Conservation (phyloP, 106 monocot species). For the Dioscorea dumetorum region DNA sequence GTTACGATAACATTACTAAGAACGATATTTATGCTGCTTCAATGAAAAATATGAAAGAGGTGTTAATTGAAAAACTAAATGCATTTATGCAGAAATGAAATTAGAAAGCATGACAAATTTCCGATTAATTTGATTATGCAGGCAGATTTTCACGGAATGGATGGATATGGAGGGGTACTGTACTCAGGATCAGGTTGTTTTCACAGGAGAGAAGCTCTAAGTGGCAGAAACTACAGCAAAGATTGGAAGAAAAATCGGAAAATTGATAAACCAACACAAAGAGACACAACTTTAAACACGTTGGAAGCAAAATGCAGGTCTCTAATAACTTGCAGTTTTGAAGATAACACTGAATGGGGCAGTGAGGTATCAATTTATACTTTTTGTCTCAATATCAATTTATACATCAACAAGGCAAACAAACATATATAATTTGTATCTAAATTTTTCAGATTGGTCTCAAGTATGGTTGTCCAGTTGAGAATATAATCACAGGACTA, state of each 20-base stretch:
- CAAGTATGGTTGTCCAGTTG: conserved; percentile 62
- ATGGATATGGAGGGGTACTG: conserved; percentile 28
- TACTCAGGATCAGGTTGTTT: conserved; percentile 43
- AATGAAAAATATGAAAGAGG: conserved; percentile 5
- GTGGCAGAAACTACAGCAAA: conserved; percentile 15
- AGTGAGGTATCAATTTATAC: conserved; percentile 28
- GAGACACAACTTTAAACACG: neutral
- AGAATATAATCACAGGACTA: conserved; percentile 66
- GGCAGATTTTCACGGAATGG: conserved; percentile 44
- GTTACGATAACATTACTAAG: conserved; percentile 29
- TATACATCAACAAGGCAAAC: neutral
- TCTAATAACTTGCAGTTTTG: conserved; percentile 29
- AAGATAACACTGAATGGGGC: conserved; percentile 43
- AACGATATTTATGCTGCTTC: conserved; percentile 34
- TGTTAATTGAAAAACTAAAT: neutral
- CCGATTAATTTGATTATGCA: conserved; percentile 5
- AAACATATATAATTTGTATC: neutral
- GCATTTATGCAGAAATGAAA: too few relatives aligned
- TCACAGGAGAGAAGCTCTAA: conserved; percentile 31
- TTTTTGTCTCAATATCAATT: neutral
- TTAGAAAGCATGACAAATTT: too few relatives aligned
- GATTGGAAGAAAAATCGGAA: conserved; percentile 1
- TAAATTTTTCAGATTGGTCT: conserved; percentile 47
- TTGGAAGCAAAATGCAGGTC: conserved; percentile 21
- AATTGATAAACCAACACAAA: neutral